Conservation (phyloP, 2,329 filamentous ascomycete species). For the Cladorrhinum sp. region DNA sequence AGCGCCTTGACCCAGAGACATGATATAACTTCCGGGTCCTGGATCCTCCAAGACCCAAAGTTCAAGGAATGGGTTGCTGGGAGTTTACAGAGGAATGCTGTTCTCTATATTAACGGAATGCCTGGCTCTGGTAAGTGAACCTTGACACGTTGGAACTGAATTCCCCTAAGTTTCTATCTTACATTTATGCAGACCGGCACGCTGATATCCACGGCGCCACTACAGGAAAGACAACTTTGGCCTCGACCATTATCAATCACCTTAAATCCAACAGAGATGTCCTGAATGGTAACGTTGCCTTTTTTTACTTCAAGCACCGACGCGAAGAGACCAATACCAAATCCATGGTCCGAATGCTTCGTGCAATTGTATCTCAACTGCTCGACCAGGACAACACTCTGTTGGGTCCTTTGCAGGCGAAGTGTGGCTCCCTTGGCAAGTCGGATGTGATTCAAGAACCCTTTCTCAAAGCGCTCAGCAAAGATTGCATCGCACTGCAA, state of each 20-base stretch:
- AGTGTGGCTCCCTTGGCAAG: background rate
- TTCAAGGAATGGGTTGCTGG: background rate
- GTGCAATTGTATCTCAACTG: background rate
- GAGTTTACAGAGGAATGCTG: background rate
- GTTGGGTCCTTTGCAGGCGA: background rate
- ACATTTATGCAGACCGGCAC: background rate
- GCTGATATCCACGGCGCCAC: too few species aligned
- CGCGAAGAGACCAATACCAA: background rate
- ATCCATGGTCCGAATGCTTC: background rate
- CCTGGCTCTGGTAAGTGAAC: background rate
- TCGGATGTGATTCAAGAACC: background rate
- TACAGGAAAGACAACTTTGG: background rate
- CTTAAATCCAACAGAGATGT: background rate
- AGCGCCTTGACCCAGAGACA: background rate
- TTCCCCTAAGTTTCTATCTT: background rate
- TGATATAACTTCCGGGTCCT: background rate
- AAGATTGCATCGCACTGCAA: background rate
- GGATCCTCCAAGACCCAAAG: background rate
- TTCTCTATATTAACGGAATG: conserved; percentile 2
- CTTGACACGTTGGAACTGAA: too few species aligned
- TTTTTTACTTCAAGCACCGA: conserved; percentile 2
- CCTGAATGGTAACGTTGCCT: background rate
- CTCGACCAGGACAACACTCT: background rate
- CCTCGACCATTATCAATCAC: background rate
- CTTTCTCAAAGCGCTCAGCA: background rate